Evolutionary conservation across 805 yeast genomes (phyloP).

Genomic region (Metschnikowia henanensis): DNA sequence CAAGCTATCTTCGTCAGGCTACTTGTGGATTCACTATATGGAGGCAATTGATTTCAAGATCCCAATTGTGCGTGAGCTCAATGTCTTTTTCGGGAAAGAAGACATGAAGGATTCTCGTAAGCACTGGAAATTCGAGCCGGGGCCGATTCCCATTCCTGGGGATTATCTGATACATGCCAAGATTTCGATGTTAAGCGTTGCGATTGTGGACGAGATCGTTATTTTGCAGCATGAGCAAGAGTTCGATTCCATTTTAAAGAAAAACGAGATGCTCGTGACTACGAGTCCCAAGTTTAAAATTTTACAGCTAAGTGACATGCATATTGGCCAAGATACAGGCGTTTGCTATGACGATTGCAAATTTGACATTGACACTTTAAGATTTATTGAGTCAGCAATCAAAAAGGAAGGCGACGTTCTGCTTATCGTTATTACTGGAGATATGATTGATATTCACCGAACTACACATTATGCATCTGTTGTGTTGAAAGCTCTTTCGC

Average conservation of each 20-base stretch:
- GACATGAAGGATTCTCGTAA: constrained; percentile 30
- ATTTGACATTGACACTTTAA: constrained; percentile 30
- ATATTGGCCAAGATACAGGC: constrained; percentile 34
- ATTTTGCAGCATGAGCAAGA: constrained; percentile 13
- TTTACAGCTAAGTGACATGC: constrained; percentile 41
- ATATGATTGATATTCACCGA: constrained; percentile 32
- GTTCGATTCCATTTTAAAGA: constrained; percentile 18
- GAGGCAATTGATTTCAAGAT: constrained; percentile 11
- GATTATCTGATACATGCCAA: constrained; percentile 16
- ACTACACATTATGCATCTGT: constrained; percentile 29
- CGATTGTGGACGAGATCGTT: constrained; percentile 14
- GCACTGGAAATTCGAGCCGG: constrained; percentile 23
- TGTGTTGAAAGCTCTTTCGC: constrained; percentile 31
- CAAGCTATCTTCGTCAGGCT: constrained; percentile 7
- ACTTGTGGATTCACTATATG: constrained; percentile 16
- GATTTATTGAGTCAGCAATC: constrained; percentile 29
- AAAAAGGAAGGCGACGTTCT: constrained; percentile 31
- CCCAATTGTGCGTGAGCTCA: constrained; percentile 26
- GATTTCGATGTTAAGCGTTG: constrained; percentile 23
- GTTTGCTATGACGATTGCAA: constrained; percentile 23
- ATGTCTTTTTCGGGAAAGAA: constrained; percentile 30
- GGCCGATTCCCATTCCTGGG: constrained; percentile 19
- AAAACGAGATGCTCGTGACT: constrained; percentile 18
- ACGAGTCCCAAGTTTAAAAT: constrained; percentile 28
- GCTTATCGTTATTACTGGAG: constrained; percentile 41